Conservation (phyloP, 805 yeast species). For the Wilhelminamyces savonicus region DNA sequence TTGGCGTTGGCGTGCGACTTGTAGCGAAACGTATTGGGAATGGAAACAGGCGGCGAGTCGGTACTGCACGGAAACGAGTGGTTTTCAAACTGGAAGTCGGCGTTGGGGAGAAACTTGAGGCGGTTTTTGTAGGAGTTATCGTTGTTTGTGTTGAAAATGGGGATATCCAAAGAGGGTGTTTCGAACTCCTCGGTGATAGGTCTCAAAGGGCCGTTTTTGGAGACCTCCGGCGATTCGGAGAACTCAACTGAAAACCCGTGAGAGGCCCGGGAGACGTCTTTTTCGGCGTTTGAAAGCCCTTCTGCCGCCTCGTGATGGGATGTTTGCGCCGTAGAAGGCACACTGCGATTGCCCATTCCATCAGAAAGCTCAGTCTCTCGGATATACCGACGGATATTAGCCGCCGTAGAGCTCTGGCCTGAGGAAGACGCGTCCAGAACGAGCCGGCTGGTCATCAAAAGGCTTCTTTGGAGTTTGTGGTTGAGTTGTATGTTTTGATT, state of each 20-base stretch:
- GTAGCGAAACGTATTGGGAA: conserved; percentile 39
- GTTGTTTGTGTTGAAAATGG: conserved; percentile 3
- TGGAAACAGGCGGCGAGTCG: conserved; percentile 17
- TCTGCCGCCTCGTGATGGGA: conserved; percentile 5
- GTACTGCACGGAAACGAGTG: background rate
- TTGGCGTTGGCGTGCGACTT: conserved; percentile 41
- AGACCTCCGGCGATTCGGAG: too few relatives aligned
- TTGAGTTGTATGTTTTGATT: too few relatives aligned
- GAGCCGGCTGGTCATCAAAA: too few relatives aligned
- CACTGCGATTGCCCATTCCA: conserved; percentile 8
- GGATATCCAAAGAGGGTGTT: too few relatives aligned
- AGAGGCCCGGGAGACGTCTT: too few relatives aligned
- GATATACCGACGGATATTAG: conserved; percentile 20
- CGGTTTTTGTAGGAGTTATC: conserved; percentile 20
- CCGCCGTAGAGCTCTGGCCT: conserved; percentile 16
- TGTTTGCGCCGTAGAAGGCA: conserved; percentile 11
- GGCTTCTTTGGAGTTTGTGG: too few relatives aligned
- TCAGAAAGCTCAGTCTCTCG: conserved; percentile 23
- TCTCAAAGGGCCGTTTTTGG: background rate
- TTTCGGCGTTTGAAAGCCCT: too few relatives aligned
- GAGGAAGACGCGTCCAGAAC: conserved; percentile 15
- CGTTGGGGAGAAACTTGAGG: conserved; percentile 27
- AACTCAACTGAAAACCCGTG: too few relatives aligned
- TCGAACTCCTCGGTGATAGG: too few relatives aligned
- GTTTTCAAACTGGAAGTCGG: conserved; percentile 20